Evolutionary conservation across 1,284 basidiomycete genomes (phyloP).

Genomic region (Vanrija sp.): DNA sequence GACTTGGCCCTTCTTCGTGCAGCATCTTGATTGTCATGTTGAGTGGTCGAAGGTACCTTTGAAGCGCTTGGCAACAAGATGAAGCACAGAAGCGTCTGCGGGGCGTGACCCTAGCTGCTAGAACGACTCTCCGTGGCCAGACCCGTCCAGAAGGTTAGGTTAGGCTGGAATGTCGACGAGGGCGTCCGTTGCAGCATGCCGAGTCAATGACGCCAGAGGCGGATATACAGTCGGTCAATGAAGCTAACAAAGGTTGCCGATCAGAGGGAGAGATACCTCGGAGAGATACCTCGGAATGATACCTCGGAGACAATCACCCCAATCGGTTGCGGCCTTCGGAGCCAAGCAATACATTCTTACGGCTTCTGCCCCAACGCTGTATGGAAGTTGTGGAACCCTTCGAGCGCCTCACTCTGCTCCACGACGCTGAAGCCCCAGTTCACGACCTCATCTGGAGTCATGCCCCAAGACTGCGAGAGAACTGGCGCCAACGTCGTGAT

Average conservation of each 20-base stretch:
- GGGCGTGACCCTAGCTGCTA: too few species aligned
- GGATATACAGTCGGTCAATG: too few species aligned
- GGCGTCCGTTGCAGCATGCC: too few species aligned
- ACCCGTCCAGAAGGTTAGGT: too few species aligned
- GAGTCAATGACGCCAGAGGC: too few species aligned
- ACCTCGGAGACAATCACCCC: background rate
- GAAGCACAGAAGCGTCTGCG: too few species aligned
- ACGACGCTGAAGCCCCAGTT: background rate
- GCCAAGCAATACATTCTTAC: background rate
- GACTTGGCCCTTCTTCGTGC: too few species aligned
- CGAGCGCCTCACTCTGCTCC: background rate
- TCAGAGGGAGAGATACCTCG: background rate
- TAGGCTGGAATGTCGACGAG: too few species aligned
- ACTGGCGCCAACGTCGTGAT: background rate
- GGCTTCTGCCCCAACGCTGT: slow-evolving; percentile 2
- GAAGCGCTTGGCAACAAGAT: too few species aligned
- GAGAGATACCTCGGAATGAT: background rate
- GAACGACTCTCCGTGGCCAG: too few species aligned
- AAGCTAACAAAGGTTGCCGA: background rate
- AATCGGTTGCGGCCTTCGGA: background rate
- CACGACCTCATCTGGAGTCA: background rate
- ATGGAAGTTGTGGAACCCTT: slow-evolving; percentile 6
- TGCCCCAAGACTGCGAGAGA: background rate
- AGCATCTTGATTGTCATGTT: too few species aligned
- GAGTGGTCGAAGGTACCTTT: too few species aligned